Conservation (phyloP, 495 filamentous ascomycete species). For the Tuber brumale region DNA sequence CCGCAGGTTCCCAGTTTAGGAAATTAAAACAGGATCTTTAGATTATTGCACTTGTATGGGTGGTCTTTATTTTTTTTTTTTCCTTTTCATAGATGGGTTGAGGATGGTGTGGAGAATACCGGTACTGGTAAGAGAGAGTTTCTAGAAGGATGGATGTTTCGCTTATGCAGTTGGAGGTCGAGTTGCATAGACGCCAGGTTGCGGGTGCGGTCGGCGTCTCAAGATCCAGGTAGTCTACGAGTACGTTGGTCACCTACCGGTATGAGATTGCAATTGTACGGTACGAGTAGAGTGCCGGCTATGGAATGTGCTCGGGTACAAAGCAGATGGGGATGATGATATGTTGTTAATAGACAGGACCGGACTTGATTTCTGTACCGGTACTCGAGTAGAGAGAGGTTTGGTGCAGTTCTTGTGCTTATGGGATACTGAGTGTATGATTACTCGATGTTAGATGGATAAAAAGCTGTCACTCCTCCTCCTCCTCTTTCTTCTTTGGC, state of each 20-base stretch:
- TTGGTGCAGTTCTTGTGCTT: too few relatives aligned
- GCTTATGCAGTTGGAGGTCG: slow-evolving; percentile 9
- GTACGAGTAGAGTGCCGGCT: background rate
- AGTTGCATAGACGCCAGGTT: slow-evolving; percentile 6
- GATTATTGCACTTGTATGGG: background rate
- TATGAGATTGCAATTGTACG: background rate
- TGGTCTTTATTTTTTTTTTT: background rate
- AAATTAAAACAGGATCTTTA: background rate
- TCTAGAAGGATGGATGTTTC: background rate
- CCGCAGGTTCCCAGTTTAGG: background rate
- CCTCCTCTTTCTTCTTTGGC: background rate
- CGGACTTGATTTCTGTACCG: too few relatives aligned
- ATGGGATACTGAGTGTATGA: too few relatives aligned
- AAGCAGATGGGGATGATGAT: background rate
- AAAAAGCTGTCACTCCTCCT: too few relatives aligned
- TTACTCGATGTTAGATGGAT: too few relatives aligned
- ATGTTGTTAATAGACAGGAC: background rate
- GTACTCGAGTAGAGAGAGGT: too few relatives aligned
- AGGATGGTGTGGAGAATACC: background rate
- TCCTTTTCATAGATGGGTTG: background rate
- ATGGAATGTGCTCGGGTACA: background rate
- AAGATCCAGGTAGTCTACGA: slow-evolving; percentile 1
- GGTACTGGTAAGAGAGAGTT: background rate
- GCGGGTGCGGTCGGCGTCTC: slow-evolving; percentile 7
- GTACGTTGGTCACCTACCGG: background rate